phyloP scores from a whole-genome alignment of 2,329 filamentous ascomycete species.

The Ophiostoma sp. region DNA sequence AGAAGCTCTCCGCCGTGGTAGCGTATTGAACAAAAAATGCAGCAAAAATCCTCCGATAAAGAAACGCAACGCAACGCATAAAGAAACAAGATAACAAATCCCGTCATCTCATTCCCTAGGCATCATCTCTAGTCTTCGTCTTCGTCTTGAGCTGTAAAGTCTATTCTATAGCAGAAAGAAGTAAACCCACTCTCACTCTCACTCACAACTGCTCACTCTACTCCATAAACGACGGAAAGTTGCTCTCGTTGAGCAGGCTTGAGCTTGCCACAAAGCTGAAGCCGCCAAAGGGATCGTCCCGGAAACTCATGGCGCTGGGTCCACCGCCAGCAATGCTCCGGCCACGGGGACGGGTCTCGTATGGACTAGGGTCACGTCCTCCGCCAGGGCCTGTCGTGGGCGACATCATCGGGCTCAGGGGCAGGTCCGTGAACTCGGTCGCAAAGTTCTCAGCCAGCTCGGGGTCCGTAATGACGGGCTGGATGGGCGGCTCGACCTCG shows the following conservation, averaged over 20 bases:
- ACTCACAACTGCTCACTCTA: neutral
- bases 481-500: conserved; percentile 84
- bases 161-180: neutral
- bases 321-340: conserved; percentile 17
- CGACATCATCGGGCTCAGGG: conserved; percentile 70
- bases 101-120: neutral
- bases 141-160: neutral
- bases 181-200: no score
- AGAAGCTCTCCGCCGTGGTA: neutral
- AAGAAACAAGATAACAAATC: neutral
- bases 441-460: conserved; percentile 96
- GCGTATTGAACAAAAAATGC: neutral
- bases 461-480: conserved; percentile 91
- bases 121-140: neutral
- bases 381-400: conserved; percentile 35
- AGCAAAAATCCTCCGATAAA: neutral
- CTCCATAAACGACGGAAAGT: conserved; percentile 37
- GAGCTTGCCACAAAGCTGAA: conserved; percentile 64
- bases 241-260: conserved; percentile 53
- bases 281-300: conserved; percentile 62
- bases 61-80: no score
- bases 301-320: conserved; percentile 35
- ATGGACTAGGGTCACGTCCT: conserved; percentile 36
- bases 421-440: conserved; percentile 83
- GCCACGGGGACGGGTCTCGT: conserved; percentile 1